A percentile compares a stretch with the other conserved stretches of the same genome.
Conservation (phyloP, 192 early-diverging fungal genomes). For the Entomortierella lignicola region DNA sequence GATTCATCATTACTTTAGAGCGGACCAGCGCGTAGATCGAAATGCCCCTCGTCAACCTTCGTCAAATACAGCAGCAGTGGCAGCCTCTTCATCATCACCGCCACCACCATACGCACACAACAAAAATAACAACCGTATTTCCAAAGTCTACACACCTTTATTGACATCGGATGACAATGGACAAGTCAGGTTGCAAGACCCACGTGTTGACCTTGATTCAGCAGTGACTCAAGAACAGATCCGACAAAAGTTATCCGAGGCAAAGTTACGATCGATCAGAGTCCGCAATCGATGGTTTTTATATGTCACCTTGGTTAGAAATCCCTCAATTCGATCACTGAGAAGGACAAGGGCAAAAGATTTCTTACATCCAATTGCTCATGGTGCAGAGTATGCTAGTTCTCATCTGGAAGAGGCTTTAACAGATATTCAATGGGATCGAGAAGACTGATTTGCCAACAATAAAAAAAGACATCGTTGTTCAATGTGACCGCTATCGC, state of each 20-base stretch:
- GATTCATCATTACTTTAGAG: constrained; percentile 45
- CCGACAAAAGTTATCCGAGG: constrained; percentile 27
- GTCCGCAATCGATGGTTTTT: constrained; percentile 48
- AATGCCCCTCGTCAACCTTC: constrained; percentile 4
- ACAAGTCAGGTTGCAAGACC: background rate
- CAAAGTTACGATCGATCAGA: constrained; percentile 43
- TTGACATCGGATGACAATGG: background rate
- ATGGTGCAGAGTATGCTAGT: constrained; percentile 12
- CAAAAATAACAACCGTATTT: constrained; percentile 8
- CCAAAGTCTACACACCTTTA: constrained; percentile 22
- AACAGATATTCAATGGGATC: constrained; percentile 49
- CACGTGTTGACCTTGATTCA: constrained; percentile 6
- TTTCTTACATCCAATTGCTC: constrained; percentile 36
- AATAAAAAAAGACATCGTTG: too few species aligned
- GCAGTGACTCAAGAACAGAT: constrained; percentile 34
- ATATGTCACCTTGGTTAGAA: constrained; percentile 33
- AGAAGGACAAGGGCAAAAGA: constrained; percentile 20
- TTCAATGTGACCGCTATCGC: too few species aligned
- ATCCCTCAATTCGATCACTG: constrained; percentile 26
- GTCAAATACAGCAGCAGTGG: background rate
- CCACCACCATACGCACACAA: constrained; percentile 21
- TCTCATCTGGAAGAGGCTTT: constrained; percentile 33
- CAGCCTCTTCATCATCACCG: constrained; percentile 11
- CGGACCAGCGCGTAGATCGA: constrained; percentile 33
- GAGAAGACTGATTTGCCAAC: constrained; percentile 12